phyloP scores from a whole-genome alignment of 495 filamentous ascomycete species.

The Parathielavia appendiculata region DNA sequence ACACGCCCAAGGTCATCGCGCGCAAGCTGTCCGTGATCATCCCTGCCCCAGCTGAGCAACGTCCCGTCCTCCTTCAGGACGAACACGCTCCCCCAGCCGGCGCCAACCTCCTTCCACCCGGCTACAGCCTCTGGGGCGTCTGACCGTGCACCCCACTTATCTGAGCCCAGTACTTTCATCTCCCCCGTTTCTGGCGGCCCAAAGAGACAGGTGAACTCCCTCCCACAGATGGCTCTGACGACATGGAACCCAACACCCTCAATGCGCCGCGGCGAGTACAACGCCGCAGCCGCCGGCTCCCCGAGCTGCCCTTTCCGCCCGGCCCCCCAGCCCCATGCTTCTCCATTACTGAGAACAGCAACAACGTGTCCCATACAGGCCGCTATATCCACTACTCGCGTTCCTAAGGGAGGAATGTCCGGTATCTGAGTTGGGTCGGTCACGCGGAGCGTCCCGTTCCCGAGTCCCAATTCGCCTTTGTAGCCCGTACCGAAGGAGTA shows the following conservation, averaged over 20 bases:
- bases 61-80: slow-evolving; percentile 53
- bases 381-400: slow-evolving; percentile 51
- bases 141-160: slow-evolving; percentile 61
- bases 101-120: slow-evolving; percentile 57
- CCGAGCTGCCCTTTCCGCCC: slow-evolving; percentile 82
- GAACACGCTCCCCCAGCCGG: slow-evolving; percentile 80
- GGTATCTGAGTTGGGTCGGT: slow-evolving; percentile 36
- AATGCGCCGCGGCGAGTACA: slow-evolving; percentile 57
- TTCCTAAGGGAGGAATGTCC: slow-evolving; percentile 56
- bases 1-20: slow-evolving; percentile 50
- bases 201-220: slow-evolving; percentile 73
- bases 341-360: slow-evolving; percentile 64
- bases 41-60: slow-evolving; percentile 64
- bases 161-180: slow-evolving; percentile 58
- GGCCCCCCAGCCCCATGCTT: slow-evolving; percentile 84
- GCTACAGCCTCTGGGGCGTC: slow-evolving; percentile 34
- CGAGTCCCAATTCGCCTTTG: slow-evolving; percentile 70
- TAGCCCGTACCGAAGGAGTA: slow-evolving; percentile 58
- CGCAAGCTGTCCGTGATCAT: slow-evolving; percentile 79
- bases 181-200: slow-evolving; percentile 50
- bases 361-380: slow-evolving; percentile 75
- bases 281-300: slow-evolving; percentile 36
- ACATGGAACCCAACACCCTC: slow-evolving; percentile 50
- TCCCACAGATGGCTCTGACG: slow-evolving; percentile 63
- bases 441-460: slow-evolving; percentile 34